A percentile compares a stretch with the other conserved stretches of the same genome.
Conservation (phyloP, 441 rosid genomes). For the Corymbia citriodora region DNA sequence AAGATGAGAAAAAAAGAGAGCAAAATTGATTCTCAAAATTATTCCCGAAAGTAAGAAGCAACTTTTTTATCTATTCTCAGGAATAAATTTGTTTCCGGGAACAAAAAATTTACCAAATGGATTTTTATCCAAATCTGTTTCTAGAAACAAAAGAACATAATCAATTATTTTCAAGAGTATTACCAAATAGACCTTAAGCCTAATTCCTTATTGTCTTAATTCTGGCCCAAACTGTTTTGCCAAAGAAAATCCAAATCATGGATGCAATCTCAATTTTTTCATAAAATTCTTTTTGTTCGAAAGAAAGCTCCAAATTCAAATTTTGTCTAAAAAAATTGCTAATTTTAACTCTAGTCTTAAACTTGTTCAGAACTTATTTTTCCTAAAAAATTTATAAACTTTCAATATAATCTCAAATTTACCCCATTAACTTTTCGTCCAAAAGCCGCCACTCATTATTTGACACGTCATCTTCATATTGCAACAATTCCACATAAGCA, state of each 20-base stretch:
- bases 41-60: too few relatives aligned
- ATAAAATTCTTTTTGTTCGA: neutral
- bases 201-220: neutral
- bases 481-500: neutral
- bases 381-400: neutral
- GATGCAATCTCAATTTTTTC: neutral
- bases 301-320: neutral
- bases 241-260: neutral
- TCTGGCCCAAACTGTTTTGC: too few relatives aligned
- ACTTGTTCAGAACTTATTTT: neutral
- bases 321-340: neutral
- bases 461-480: neutral
- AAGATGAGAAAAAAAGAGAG: too few relatives aligned
- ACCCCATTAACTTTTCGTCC: accelerated
- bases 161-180: too few relatives aligned
- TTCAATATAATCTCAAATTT: neutral
- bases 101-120: too few relatives aligned
- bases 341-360: neutral
- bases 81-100: too few relatives aligned
- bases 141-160: too few relatives aligned
- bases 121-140: too few relatives aligned
- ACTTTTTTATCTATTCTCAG: too few relatives aligned
- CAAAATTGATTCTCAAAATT: too few relatives aligned
- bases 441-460: neutral
- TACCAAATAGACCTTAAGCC: too few relatives aligned